Conservation (phyloP, 164 flowering plant species). For the Liquidambar formosana region DNA sequence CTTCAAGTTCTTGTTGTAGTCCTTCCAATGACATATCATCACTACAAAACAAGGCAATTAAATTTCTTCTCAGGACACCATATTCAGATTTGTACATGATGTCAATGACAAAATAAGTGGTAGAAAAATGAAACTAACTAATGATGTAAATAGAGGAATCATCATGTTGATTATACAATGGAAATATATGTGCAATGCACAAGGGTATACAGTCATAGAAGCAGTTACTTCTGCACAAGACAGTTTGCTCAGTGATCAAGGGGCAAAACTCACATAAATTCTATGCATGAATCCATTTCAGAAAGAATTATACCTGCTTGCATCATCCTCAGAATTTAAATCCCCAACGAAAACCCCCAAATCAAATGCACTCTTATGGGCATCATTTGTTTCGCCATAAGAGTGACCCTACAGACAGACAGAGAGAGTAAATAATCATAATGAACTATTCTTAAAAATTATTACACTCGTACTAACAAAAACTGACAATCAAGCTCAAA, state of each 20-base stretch:
- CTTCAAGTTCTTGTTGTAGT: constrained; percentile 84
- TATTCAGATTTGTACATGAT: not conserved
- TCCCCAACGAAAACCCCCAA: constrained; percentile 88
- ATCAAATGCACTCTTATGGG: constrained; percentile 51
- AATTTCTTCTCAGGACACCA: not conserved
- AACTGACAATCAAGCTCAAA: not conserved
- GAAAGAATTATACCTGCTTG: constrained; percentile 44
- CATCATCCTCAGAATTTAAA: constrained; percentile 73
- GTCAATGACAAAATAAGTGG: not conserved
- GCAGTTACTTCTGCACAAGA: not conserved
- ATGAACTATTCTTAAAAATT: not conserved
- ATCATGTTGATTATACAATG: not conserved
- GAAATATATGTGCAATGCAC: not conserved
- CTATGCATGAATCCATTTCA: not conserved
- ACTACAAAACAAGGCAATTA: constrained; percentile 31
- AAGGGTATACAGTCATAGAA: not conserved
- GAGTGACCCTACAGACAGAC: constrained; percentile 27
- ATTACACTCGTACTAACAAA: not conserved
- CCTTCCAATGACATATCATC: constrained; percentile 88
- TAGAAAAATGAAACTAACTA: not conserved
- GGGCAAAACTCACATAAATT: not conserved
- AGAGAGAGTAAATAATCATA: not conserved
- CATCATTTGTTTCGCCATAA: constrained; percentile 34
- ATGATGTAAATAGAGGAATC: not conserved
- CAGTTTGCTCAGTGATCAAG: not conserved